A percentile compares a stretch with the other conserved stretches of the same genome.
phyloP scores from a whole-genome alignment of 2,329 filamentous ascomycete species.

The Pseudogymnoascus destructans region DNA sequence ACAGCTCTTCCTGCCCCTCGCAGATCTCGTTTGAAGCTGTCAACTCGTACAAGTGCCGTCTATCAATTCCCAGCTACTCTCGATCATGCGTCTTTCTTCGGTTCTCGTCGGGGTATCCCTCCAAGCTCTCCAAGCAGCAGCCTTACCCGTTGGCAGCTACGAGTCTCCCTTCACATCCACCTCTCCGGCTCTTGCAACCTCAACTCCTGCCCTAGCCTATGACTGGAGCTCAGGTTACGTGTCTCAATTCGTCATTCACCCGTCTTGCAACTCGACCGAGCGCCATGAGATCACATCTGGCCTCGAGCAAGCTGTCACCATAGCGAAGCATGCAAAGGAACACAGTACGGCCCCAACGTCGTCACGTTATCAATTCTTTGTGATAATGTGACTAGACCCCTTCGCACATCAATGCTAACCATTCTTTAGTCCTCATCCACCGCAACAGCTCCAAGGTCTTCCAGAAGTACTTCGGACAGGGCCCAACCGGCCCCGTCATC shows the following conservation, averaged over 20 bases:
- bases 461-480: constrained; percentile 53
- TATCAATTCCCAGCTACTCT: background rate
- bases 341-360: constrained; percentile 29
- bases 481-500: constrained; percentile 41
- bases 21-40: background rate
- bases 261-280: constrained; percentile 53
- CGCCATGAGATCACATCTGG: constrained; percentile 40
- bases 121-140: background rate
- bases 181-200: background rate
- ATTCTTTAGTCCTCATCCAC: constrained; percentile 33
- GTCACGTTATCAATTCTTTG: constrained; percentile 18
- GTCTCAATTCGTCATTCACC: constrained; percentile 39
- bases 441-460: constrained; percentile 46
- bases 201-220: background rate
- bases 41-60: background rate
- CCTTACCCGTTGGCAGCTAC: background rate
- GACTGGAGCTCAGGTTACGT: constrained; percentile 3
- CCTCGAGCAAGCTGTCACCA: constrained; percentile 42
- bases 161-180: background rate
- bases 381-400: constrained; percentile 1
- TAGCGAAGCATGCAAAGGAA: constrained; percentile 48
- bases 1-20: background rate
- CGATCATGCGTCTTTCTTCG: background rate
- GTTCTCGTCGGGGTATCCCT: background rate
- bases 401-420: background rate